Conservation (phyloP, 2,329 filamentous ascomycete genomes). For the Penicillium oxalicum region DNA sequence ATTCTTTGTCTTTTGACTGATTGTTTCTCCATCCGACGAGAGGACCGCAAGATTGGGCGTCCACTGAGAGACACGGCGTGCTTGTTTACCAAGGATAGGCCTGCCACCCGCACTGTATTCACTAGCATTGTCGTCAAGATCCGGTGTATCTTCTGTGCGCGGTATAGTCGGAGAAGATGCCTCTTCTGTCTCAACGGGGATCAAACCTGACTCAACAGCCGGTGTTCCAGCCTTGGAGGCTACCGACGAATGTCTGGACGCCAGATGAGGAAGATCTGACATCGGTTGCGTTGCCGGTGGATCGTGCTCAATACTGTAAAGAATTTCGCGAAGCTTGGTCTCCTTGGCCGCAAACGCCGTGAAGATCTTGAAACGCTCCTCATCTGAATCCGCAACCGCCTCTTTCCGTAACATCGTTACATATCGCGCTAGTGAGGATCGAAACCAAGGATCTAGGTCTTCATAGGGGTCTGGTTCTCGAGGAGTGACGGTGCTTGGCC, state of each 20-base stretch:
- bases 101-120: constrained; percentile 51
- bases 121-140: constrained; percentile 28
- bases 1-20: neutral
- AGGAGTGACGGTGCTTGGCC: constrained; percentile 5
- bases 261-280: constrained; percentile 7
- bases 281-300: constrained; percentile 17
- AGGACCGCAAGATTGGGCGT: constrained; percentile 10
- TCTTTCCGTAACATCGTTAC: constrained; percentile 51
- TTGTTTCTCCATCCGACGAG: constrained; percentile 2
- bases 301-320: constrained; percentile 46
- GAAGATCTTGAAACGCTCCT: constrained; percentile 51
- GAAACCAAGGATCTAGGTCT: constrained; percentile 54
- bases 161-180: constrained; percentile 1
- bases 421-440: constrained; percentile 50
- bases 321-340: constrained; percentile 42
- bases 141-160: constrained; percentile 11
- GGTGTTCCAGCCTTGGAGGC: constrained; percentile 8
- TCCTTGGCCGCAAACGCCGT: constrained; percentile 46
- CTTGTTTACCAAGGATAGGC: constrained; percentile 37
- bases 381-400: constrained; percentile 42
- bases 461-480: constrained; percentile 41
- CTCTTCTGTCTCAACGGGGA: constrained; percentile 29
- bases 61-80: constrained; percentile 11
- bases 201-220: constrained; percentile 28
- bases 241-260: constrained; percentile 4